Evolutionary conservation across 2,329 filamentous ascomycete species (phyloP).

Genomic region (Fusarium poae): DNA sequence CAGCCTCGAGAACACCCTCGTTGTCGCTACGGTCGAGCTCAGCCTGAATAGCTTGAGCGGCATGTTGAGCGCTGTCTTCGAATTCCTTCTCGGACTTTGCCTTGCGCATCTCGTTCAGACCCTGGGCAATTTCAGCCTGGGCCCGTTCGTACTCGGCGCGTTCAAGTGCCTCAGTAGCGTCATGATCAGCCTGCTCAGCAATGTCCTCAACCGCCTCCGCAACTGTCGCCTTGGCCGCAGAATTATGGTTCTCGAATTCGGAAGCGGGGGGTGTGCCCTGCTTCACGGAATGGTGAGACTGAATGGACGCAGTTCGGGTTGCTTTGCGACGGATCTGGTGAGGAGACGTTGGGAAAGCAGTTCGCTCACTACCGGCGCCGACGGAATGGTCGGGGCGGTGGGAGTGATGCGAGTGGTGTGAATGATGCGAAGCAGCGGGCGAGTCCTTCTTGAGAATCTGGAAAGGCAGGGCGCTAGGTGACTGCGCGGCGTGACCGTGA

Average conservation of each 20-base stretch:
- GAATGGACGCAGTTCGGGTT: slow-evolving; percentile 54
- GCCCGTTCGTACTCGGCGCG: slow-evolving; percentile 65
- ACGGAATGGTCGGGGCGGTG: slow-evolving; percentile 55
- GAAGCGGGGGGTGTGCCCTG: slow-evolving; percentile 50
- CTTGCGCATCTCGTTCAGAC: slow-evolving; percentile 63
- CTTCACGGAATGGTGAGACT: slow-evolving; percentile 48
- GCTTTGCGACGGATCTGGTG: slow-evolving; percentile 58
- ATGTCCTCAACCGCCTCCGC: slow-evolving; percentile 76
- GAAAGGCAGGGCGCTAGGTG: slow-evolving; percentile 53
- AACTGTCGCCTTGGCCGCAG: slow-evolving; percentile 74
- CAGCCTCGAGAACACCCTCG: slow-evolving; percentile 65
- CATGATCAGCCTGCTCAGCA: slow-evolving; percentile 64
- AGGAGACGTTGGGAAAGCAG: slow-evolving; percentile 59
- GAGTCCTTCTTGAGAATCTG: slow-evolving; percentile 67
- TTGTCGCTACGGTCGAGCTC: slow-evolving; percentile 68
- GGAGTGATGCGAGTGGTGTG: slow-evolving; percentile 55
- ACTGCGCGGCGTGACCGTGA: slow-evolving; percentile 51
- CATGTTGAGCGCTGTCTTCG: slow-evolving; percentile 61
- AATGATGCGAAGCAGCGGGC: slow-evolving; percentile 55
- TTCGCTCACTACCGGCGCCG: slow-evolving; percentile 58
- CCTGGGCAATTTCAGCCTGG: slow-evolving; percentile 60
- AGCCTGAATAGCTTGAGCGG: slow-evolving; percentile 64
- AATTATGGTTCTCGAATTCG: slow-evolving; percentile 50
- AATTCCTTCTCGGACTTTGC: slow-evolving; percentile 68
- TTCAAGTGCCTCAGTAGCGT: slow-evolving; percentile 75